Evolutionary conservation across 139 green algal genomes (phyloP).

Genomic region (Chlorella sp.): DNA sequence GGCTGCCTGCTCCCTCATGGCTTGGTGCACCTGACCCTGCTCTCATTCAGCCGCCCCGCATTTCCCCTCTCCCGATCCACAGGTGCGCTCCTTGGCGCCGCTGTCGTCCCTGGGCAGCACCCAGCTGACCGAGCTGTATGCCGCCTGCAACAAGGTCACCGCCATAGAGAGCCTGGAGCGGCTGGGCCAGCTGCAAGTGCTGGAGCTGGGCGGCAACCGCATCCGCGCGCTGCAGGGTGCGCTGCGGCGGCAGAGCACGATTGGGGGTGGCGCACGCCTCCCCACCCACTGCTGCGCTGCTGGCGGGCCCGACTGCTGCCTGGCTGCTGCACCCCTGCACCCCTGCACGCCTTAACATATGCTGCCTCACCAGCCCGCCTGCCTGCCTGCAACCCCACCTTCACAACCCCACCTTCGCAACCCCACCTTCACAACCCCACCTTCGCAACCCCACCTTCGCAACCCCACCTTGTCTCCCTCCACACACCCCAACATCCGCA

Average conservation of each 20-base stretch:
- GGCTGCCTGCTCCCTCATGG: too few species aligned
- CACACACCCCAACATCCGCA: too few species aligned
- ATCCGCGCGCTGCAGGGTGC: conserved; percentile 69
- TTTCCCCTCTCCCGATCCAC: neutral
- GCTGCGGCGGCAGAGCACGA: neutral
- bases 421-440: neutral
- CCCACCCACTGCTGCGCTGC: too few species aligned
- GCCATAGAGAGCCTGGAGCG: conserved; percentile 51
- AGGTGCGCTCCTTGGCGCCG: conserved; percentile 65
- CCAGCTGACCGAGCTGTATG: conserved; percentile 80
- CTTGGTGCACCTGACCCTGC: too few species aligned
- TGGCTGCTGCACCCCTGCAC: too few species aligned
- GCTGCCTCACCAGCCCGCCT: too few species aligned
- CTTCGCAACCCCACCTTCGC: too few species aligned
- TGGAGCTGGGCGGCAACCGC: conserved; percentile 96
- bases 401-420: neutral
- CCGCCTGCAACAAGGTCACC: conserved; percentile 87
- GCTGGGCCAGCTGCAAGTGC: conserved; percentile 68
- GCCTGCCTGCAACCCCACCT: too few species aligned
- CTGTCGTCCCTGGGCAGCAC: conserved; percentile 51
- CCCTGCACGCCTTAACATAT: too few species aligned
- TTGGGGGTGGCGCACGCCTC: neutral
- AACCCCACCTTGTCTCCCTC: too few species aligned
- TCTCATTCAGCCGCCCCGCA: too few species aligned
- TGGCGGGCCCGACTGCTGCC: too few species aligned